Base-by-base conservation (phyloP, 2,329 filamentous ascomycete species). In the Beauveria bassiana region DNA sequence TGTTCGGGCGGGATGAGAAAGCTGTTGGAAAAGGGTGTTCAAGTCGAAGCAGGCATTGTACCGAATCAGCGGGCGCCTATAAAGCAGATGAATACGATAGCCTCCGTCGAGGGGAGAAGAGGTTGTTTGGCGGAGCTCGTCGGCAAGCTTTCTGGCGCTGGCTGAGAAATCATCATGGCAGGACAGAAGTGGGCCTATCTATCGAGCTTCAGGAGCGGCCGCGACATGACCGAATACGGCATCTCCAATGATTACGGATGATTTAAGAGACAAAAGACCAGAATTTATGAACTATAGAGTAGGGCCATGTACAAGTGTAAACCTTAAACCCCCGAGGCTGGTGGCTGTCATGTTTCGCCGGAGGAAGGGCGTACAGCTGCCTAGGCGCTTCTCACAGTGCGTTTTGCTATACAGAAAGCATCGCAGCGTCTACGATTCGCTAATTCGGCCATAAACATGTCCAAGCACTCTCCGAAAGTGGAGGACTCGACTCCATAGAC, bases 1-100 rank as follows among this genome's bases (percentile, higher is more conserved):
- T 77, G 75, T 74, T 77, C 74, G 69, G 46, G 55, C 57, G 5
- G 26, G 20, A 3, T 20, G 20, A 42, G 16, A 10, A 42, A 26
- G 55, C 55, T 40, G 45, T 22, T 26, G 55, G 20, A 22, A 16
- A 49, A 18, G 9, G 14, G 42, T 2, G 6, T 18, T 59, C 46
- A 59, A n/a, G 47, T 59, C 18, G 47, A 59, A 31, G 47, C 14
- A 20, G 34, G n/a, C 56, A 59, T 52, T 43, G 47, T 51, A 38
- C 38, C 46, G 47, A 47, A 6, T 18, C 10, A 45, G 38, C 9
- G 8, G 45, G 20, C 56, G 54, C 38, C 38, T 28, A 22, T 7
- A 18, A n/a, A 3, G 43, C 26, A n/a, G 43, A 38, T 24, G 43
- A 24, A 26, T 38, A 16, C 46, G n/a, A 28, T 16, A 59, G 26